Base-by-base conservation (phyloP, 768 basidiomycete species). In the Boletus sp. region DNA sequence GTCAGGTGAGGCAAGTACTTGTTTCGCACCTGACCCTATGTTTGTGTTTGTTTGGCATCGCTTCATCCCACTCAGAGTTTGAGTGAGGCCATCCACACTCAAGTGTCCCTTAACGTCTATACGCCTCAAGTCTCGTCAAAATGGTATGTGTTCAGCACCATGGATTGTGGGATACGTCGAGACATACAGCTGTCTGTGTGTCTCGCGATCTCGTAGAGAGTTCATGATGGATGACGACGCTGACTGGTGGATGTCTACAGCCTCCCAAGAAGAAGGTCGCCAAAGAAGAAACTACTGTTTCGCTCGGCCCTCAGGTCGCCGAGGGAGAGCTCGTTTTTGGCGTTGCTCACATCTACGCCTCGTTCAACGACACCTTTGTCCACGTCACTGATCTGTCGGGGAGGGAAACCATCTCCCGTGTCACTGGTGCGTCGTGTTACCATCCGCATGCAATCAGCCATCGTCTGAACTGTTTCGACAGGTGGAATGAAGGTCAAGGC, bases 401-500 rank as follows among this genome's bases (percentile, higher is more conserved):
- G 68, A 95, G 92, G 81, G 97, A 98, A 82, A 99, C 97, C 73
- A 94, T 99, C 79, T 92, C 93, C 67, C 93, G 97, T 71, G 94
- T 98, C 61, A 98, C 97, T 64, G 95, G 95, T 90, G 56, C 67
- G 83, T 77, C 9, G 18, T 44, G 14, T 24, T 17, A 24, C 24
- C 6, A 14, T 35, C 6, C 7, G 5, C 7, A 29, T 45, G 5
- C 4, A 44, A 29, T 24, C 9, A 14, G 2, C 14, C 33, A 3
- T 39, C 17, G 7, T 41, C 49, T 59, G 10, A 59, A 10, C 20
- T n/a, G 1, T 17, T 18, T 32, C 5, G 53, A 91, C 39, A 68
- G 92, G 93, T 75, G 97, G 97, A 59, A 98, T 98, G 97, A 98
- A 98, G 82, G 97, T 99, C 78, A 99, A 98, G 82, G 97, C 96